Evolutionary conservation across 2,329 filamentous ascomycete species (phyloP).

Genomic region (Calonectria leucothoes): DNA sequence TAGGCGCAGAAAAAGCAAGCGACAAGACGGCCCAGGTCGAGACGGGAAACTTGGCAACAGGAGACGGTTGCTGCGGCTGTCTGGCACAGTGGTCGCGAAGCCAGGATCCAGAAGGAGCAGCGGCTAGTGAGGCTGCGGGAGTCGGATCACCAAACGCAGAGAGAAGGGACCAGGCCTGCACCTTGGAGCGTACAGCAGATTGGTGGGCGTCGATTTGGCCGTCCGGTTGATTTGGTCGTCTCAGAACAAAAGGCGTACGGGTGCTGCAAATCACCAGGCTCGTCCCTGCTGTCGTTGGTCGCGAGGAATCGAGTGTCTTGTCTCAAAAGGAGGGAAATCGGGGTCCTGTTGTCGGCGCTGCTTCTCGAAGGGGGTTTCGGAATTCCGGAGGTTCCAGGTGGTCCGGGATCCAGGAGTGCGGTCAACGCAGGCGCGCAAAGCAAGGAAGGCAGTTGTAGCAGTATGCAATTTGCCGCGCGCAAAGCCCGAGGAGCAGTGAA

Average conservation of each 20-base stretch:
- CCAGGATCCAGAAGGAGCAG: conserved; percentile 2
- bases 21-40: not conserved
- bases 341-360: not conserved
- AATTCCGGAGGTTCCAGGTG: conserved; percentile 12
- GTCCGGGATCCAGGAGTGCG: conserved; percentile 1
- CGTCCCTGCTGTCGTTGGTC: conserved; percentile 5
- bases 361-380: conserved; percentile 15
- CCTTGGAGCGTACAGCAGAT: not conserved
- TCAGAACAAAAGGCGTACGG: conserved; percentile 4
- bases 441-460: not conserved
- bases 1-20: conserved; percentile 18
- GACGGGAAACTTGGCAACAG: conserved; percentile 7
- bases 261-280: conserved; percentile 3
- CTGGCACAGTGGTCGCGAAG: not conserved
- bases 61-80: not conserved
- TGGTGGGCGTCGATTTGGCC: not conserved
- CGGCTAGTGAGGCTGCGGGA: conserved; percentile 21
- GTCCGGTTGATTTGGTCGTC: not conserved
- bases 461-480: not conserved
- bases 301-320: conserved; percentile 19
- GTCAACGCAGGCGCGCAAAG: conserved; percentile 3
- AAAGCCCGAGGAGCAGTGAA: not conserved
- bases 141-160: conserved; percentile 13
- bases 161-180: not conserved
- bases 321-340: conserved; percentile 6